These are phyloP conservation scores for Pestalotiopsis fici DNA, from an alignment of 2,329 filamentous ascomycete genomes.

Conservation along the genomic window DNA sequence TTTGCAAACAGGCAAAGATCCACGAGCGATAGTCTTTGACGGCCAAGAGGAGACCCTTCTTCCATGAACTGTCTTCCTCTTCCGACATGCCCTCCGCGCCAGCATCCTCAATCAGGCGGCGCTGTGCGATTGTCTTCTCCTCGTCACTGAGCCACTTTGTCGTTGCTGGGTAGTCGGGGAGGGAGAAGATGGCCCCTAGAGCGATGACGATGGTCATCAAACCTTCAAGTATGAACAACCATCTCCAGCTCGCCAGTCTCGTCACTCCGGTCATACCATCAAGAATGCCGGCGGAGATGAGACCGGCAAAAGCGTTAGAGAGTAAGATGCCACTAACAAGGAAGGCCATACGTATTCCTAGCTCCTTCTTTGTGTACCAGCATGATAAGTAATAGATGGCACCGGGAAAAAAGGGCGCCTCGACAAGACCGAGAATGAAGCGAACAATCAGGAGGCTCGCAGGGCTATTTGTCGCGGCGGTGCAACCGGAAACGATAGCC, in stretches of 20 bases:
- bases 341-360: background rate
- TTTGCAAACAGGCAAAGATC: constrained; percentile 1
- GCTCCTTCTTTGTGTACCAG: constrained; percentile 9
- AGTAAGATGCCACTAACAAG: background rate
- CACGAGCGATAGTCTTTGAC: constrained; percentile 1
- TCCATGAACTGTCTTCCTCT: background rate
- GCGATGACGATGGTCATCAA: constrained; percentile 8
- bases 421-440: constrained; percentile 9
- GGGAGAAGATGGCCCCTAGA: constrained; percentile 1
- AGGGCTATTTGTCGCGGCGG: background rate
- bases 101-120: background rate
- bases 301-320: constrained; percentile 12
- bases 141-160: constrained; percentile 7
- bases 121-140: constrained; percentile 4
- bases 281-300: constrained; percentile 11
- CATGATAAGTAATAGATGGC: constrained; percentile 8
- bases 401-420: constrained; percentile 9
- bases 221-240: constrained; percentile 14
- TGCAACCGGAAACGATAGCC: constrained; percentile 2
- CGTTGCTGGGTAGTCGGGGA: constrained; percentile 8
- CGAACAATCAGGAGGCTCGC: constrained; percentile 5
- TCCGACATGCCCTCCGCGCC: background rate
- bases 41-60: background rate
- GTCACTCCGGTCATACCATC: constrained; percentile 8
- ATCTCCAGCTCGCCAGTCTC: constrained; percentile 1